Evolutionary conservation across 257 asterid genomes (phyloP).

Genomic region (Avicennia marina): DNA sequence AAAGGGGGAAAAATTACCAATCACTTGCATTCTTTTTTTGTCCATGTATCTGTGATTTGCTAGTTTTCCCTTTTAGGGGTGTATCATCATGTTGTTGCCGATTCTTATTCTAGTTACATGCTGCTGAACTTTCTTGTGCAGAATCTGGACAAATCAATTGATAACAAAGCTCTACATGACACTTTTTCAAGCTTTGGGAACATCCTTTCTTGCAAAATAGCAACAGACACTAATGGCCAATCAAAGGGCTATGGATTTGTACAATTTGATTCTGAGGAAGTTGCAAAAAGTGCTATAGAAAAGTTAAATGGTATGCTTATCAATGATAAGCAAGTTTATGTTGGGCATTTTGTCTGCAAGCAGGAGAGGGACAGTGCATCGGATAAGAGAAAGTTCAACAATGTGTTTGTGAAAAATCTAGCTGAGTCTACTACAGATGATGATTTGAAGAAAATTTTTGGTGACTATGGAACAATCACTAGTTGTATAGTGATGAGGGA

Average conservation of each 20-base stretch:
- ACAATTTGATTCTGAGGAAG: background rate
- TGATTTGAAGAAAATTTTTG: slow-evolving; percentile 1
- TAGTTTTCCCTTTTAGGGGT: background rate
- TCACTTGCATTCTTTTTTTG: background rate
- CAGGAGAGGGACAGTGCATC: background rate
- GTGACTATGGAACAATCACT: slow-evolving; percentile 9
- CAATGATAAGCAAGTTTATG: slow-evolving; percentile 14
- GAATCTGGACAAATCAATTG: slow-evolving; percentile 12
- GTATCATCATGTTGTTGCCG: background rate
- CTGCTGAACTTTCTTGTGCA: background rate
- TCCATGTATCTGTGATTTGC: background rate
- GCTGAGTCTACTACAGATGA: slow-evolving; percentile 8
- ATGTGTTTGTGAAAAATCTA: slow-evolving; percentile 11
- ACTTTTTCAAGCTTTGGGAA: slow-evolving; percentile 15
- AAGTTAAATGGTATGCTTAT: slow-evolving; percentile 13
- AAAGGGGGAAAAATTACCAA: no score
- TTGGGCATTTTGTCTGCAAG: slow-evolving; percentile 11
- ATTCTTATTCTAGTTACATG: no score
- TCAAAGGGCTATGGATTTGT: slow-evolving; percentile 13
- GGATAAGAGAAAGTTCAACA: background rate
- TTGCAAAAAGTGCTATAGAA: slow-evolving; percentile 5
- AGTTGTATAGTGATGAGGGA: slow-evolving; percentile 13
- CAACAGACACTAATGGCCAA: slow-evolving; percentile 5
- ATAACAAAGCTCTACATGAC: slow-evolving; percentile 11
- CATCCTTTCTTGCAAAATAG: slow-evolving; percentile 15